Conservation (phyloP, 164 flowering plant genomes). For the Macadamia integrifolia region DNA sequence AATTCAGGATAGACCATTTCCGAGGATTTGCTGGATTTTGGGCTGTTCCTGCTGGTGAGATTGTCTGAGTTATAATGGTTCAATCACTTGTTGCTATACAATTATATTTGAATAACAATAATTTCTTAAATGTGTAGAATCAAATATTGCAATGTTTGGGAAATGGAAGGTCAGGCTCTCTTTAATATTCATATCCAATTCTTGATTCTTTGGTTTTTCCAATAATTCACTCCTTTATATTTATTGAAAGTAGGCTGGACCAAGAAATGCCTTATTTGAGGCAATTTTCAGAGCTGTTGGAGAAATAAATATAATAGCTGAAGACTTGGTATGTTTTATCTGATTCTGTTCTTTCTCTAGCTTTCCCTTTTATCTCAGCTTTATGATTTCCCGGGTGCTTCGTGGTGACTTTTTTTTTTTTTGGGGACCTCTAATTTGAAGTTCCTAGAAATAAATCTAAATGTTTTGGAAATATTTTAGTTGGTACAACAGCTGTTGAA, state of each 20-base stretch:
- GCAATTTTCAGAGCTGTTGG: constrained; percentile 74
- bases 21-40: constrained; percentile 97
- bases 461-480: too few species aligned
- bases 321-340: constrained; percentile 76
- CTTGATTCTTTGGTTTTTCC: background rate
- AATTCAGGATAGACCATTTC: constrained; percentile 95
- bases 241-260: constrained; percentile 79
- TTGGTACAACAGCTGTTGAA: too few species aligned
- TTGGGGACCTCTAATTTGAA: too few species aligned
- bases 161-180: constrained; percentile 74
- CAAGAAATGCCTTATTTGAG: constrained; percentile 80
- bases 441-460: too few species aligned
- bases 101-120: constrained; percentile 3
- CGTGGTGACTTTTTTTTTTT: too few species aligned
- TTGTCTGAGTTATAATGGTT: background rate
- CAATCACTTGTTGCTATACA: background rate
- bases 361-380: background rate
- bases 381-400: background rate
- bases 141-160: constrained; percentile 76
- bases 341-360: background rate
- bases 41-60: constrained; percentile 97
- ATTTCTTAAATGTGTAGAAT: constrained; percentile 51
- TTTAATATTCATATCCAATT: background rate
- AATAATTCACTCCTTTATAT: constrained; percentile 8
- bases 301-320: constrained; percentile 76